Conservation (phyloP, 2,329 filamentous ascomycete genomes). For the Pseudocercospora ulei region DNA sequence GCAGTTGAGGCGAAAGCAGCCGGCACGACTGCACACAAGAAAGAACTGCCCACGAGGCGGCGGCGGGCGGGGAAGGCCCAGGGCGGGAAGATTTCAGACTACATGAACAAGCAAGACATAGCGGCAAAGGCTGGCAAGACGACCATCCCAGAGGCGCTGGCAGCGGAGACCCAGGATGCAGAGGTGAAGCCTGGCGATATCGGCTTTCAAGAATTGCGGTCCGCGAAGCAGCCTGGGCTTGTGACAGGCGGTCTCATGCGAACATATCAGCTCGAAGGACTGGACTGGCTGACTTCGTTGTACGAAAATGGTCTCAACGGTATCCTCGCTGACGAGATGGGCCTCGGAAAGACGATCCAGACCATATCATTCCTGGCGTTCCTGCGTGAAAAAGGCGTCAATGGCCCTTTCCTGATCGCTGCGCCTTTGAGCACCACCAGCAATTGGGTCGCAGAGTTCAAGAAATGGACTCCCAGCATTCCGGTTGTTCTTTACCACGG, state of each 20-base stretch:
- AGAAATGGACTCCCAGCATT: slow-evolving; percentile 78
- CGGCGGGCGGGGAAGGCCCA: slow-evolving; percentile 32
- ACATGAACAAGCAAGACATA: slow-evolving; percentile 52
- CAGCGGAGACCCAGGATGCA: slow-evolving; percentile 50
- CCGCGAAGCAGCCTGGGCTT: slow-evolving; percentile 75
- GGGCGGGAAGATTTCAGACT: slow-evolving; percentile 47
- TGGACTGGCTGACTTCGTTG: slow-evolving; percentile 78
- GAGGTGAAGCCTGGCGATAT: slow-evolving; percentile 52
- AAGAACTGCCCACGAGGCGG: slow-evolving; percentile 29
- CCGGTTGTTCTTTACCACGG: slow-evolving; percentile 89
- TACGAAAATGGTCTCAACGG: slow-evolving; percentile 89
- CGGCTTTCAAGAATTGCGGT: slow-evolving; percentile 58
- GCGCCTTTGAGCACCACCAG: slow-evolving; percentile 83
- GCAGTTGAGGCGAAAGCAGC: slow-evolving; percentile 24
- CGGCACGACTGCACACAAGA: slow-evolving; percentile 17
- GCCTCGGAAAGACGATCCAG: slow-evolving; percentile 83
- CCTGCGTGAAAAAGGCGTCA: slow-evolving; percentile 73
- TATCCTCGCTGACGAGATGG: slow-evolving; percentile 91
- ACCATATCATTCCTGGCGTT: slow-evolving; percentile 81
- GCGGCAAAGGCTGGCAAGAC: slow-evolving; percentile 46
- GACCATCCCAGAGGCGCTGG: slow-evolving; percentile 49
- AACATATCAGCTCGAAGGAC: slow-evolving; percentile 83
- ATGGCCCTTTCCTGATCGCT: slow-evolving; percentile 83
- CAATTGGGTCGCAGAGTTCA: slow-evolving; percentile 94
- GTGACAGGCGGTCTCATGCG: slow-evolving; percentile 84